These are phyloP conservation scores for Rhodocollybia butyracea DNA, from an alignment of 768 basidiomycete species.

Conservation along the genomic window DNA sequence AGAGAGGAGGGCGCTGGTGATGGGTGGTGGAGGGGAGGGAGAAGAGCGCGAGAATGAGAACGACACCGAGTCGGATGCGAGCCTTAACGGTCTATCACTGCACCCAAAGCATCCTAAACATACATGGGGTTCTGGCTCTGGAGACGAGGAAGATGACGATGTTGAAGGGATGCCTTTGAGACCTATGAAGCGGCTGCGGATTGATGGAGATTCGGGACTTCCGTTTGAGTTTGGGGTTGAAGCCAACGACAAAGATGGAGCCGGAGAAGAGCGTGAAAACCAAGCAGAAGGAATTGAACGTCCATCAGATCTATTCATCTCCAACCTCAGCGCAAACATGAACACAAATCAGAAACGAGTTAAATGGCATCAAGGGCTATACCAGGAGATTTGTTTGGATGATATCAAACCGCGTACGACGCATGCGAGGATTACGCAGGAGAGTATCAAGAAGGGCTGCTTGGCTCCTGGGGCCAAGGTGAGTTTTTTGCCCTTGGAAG, in stretches of 20 bases:
- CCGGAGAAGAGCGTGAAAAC: constrained; percentile 25
- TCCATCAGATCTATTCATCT: too few species aligned
- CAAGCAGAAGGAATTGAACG: too few species aligned
- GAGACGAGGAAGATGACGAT: constrained; percentile 81
- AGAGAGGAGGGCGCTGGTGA: constrained; percentile 54
- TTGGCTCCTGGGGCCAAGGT: constrained; percentile 69
- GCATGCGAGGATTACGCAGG: constrained; percentile 38
- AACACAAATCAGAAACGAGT: constrained; percentile 69
- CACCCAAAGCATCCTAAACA: constrained; percentile 33
- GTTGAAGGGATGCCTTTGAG: constrained; percentile 61
- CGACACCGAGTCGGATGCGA: constrained; percentile 12
- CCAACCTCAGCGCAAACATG: too few species aligned
- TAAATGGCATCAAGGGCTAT: constrained; percentile 74
- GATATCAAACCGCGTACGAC: constrained; percentile 52
- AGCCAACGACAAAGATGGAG: constrained; percentile 34
- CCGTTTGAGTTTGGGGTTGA: too few species aligned
- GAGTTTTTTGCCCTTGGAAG: constrained; percentile 9
- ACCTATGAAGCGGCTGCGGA: constrained; percentile 37
- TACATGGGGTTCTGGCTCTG: constrained; percentile 66
- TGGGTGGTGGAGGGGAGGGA: constrained; percentile 34
- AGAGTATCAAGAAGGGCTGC: constrained; percentile 55
- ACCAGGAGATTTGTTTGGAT: constrained; percentile 58
- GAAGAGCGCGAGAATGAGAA: constrained; percentile 26
- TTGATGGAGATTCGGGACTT: too few species aligned
- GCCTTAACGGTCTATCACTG: constrained; percentile 10